phyloP scores from a whole-genome alignment of 2,329 filamentous ascomycete genomes.

The Rutstroemia sydowiana region DNA sequence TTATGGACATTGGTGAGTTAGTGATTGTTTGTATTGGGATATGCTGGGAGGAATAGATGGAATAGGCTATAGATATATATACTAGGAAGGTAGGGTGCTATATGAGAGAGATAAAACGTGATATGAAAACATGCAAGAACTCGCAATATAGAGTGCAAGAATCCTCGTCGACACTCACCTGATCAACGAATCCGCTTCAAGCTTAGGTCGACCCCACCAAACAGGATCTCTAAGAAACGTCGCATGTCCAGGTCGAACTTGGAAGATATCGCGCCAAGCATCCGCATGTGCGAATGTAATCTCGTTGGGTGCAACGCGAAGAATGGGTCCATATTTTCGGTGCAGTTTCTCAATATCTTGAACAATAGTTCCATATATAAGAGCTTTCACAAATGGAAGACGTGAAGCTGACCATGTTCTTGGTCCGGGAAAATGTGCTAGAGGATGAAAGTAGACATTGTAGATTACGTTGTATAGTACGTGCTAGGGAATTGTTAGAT shows the following conservation, averaged over 20 bases:
- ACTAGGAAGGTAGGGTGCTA: background rate
- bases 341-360: conserved; percentile 28
- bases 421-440: background rate
- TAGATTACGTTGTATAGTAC: background rate
- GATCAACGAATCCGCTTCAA: too few species aligned
- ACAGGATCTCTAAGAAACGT: background rate
- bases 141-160: too few species aligned
- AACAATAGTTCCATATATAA: background rate
- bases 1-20: too few species aligned
- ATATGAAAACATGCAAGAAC: too few species aligned
- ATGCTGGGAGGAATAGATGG: too few species aligned
- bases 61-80: too few species aligned
- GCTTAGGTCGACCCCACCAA: background rate
- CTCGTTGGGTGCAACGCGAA: conserved; percentile 41
- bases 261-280: background rate
- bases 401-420: background rate
- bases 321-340: conserved; percentile 37
- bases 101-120: too few species aligned
- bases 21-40: too few species aligned
- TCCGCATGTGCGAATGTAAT: conserved; percentile 31
- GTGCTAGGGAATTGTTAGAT: background rate
- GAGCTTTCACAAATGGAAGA: background rate
- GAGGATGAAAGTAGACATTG: background rate
- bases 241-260: too few species aligned
- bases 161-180: too few species aligned